Conservation (phyloP, 495 filamentous ascomycete species). For the Talaromyces thailandensis region DNA sequence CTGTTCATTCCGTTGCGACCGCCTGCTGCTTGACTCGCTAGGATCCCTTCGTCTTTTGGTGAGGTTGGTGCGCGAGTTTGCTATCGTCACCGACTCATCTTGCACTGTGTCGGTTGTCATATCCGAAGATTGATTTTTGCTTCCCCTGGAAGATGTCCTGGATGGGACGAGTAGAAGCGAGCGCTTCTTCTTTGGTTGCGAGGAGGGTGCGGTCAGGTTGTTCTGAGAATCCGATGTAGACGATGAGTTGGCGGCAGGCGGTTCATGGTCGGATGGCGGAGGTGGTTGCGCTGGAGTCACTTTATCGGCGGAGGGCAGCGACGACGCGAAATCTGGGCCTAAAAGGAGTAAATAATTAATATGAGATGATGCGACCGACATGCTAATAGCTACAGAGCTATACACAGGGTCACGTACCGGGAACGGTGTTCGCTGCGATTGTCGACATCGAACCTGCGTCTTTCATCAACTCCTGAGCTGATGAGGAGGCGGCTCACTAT, state of each 20-base stretch:
- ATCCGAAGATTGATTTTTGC: conserved; percentile 51
- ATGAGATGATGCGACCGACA: background rate
- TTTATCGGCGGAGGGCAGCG: conserved; percentile 18
- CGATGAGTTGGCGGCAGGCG: conserved; percentile 16
- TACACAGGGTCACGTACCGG: background rate
- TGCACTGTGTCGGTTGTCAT: conserved; percentile 56
- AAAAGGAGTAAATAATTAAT: background rate
- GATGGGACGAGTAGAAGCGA: conserved; percentile 54
- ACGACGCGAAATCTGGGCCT: conserved; percentile 21
- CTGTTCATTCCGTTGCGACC: conserved; percentile 36
- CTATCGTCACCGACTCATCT: conserved; percentile 50
- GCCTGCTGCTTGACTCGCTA: conserved; percentile 57
- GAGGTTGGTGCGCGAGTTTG: conserved; percentile 63
- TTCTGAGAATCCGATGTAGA: conserved; percentile 7
- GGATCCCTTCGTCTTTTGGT: conserved; percentile 57
- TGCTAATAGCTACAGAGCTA: background rate
- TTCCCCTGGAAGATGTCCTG: conserved; percentile 56
- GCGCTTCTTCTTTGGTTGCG: conserved; percentile 45
- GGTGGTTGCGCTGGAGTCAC: conserved; percentile 16
- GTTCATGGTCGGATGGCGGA: conserved; percentile 16
- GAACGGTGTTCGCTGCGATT: background rate
- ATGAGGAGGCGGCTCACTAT: background rate
- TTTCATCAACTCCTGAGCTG: conserved; percentile 4
- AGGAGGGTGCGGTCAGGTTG: conserved; percentile 4
- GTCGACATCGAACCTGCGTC: conserved; percentile 5